phyloP scores from a whole-genome alignment of 1,284 basidiomycete species.

The Chondrostereum purpureum region DNA sequence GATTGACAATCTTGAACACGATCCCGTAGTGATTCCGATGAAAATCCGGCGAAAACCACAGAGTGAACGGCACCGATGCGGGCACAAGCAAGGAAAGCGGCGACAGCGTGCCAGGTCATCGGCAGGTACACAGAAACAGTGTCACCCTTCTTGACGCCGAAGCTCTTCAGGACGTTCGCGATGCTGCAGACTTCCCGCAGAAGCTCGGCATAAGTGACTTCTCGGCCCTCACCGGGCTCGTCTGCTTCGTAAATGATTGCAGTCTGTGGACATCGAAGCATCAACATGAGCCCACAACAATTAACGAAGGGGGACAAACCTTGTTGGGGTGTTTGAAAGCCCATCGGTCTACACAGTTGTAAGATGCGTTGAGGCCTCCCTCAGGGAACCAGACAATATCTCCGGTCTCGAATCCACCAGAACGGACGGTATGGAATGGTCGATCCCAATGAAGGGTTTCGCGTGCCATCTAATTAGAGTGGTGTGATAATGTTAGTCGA shows the following conservation, averaged over 20 bases:
- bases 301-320: constrained; percentile 32
- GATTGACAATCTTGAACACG: constrained; percentile 88
- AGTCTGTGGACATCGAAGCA: constrained; percentile 43
- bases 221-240: constrained; percentile 78
- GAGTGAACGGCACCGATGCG: constrained; percentile 97
- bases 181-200: constrained; percentile 85
- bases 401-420: constrained; percentile 81
- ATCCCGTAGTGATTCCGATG: constrained; percentile 93
- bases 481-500: neutral
- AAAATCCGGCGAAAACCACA: constrained; percentile 98
- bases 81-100: constrained; percentile 95
- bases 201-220: constrained; percentile 81
- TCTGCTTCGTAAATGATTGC: constrained; percentile 99
- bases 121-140: constrained; percentile 88
- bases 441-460: constrained; percentile 86
- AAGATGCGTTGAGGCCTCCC: constrained; percentile 83
- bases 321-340: constrained; percentile 89
- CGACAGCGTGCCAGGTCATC: constrained; percentile 91
- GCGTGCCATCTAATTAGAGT: constrained; percentile 58
- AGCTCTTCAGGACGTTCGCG: constrained; percentile 87
- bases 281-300: neutral
- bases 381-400: constrained; percentile 96
- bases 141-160: constrained; percentile 95
- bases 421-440: constrained; percentile 84
- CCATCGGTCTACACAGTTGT: constrained; percentile 98